Evolutionary conservation across 2,329 filamentous ascomycete genomes (phyloP).

Genomic region (Diaporthe eres): DNA sequence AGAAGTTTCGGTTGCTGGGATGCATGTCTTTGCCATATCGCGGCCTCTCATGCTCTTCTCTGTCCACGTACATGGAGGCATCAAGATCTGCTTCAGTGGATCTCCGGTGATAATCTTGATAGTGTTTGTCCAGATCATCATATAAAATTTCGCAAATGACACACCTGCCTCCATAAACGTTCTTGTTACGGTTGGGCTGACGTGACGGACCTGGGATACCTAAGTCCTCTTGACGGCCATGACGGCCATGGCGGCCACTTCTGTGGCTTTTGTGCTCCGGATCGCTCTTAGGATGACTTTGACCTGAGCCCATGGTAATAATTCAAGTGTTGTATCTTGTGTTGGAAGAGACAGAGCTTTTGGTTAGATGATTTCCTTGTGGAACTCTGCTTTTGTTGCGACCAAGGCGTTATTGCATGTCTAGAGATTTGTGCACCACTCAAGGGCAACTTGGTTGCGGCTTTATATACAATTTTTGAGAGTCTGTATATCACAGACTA

Average conservation of each 20-base stretch:
- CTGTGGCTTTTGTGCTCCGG: no score
- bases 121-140: neutral
- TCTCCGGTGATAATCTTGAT: rapidly evolving
- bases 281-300: no score
- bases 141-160: rapidly evolving
- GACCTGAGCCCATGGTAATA: neutral
- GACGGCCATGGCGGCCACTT: no score
- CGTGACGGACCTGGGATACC: neutral
- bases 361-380: neutral
- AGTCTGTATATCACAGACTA: neutral
- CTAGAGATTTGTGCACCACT: no score
- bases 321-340: neutral
- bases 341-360: neutral
- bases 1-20: neutral
- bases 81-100: no score
- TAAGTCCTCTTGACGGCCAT: neutral
- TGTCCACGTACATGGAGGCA: no score
- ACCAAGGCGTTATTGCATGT: neutral
- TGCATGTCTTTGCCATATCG: slow-evolving; percentile 3
- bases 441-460: no score
- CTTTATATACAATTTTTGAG: neutral
- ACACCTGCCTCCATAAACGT: neutral
- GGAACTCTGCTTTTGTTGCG: neutral
- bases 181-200: neutral
- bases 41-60: neutral